Evolutionary conservation across 2,329 filamentous ascomycete genomes (phyloP).

Genomic region (Cladophialophora exuberans): DNA sequence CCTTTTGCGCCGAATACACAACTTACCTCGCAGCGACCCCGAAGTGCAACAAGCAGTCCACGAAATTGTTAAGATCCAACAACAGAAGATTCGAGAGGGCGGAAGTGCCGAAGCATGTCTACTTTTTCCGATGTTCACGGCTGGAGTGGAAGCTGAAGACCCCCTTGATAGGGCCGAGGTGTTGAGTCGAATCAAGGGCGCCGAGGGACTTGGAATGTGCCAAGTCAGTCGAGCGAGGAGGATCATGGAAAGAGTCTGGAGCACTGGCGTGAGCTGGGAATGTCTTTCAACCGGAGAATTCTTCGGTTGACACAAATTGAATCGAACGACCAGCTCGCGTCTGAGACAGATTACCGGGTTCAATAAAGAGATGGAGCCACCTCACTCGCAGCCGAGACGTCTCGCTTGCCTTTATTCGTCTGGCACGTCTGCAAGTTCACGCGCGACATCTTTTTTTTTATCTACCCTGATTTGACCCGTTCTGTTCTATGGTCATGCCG

Average conservation of each 20-base stretch:
- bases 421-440: too few species aligned
- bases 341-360: too few species aligned
- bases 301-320: constrained; percentile 58
- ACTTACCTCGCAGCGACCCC: constrained; percentile 58
- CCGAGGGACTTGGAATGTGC: constrained; percentile 75
- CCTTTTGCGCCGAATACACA: constrained; percentile 72
- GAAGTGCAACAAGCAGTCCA: constrained; percentile 67
- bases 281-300: constrained; percentile 66
- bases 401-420: too few species aligned
- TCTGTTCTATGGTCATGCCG: not conserved
- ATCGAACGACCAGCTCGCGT: too few species aligned
- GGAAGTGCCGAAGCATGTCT: constrained; percentile 74
- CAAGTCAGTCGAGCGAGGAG: constrained; percentile 68
- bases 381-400: too few species aligned
- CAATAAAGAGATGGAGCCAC: too few species aligned
- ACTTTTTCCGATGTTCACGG: constrained; percentile 81
- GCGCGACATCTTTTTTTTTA: too few species aligned
- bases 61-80: constrained; percentile 65
- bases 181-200: constrained; percentile 65
- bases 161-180: constrained; percentile 61
- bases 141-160: constrained; percentile 72
- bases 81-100: constrained; percentile 61
- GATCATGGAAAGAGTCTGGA: constrained; percentile 72
- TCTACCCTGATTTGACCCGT: too few species aligned
- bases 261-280: constrained; percentile 70